phyloP scores from a whole-genome alignment of 176 grass and related monocot genomes.

The Areca catechu region DNA sequence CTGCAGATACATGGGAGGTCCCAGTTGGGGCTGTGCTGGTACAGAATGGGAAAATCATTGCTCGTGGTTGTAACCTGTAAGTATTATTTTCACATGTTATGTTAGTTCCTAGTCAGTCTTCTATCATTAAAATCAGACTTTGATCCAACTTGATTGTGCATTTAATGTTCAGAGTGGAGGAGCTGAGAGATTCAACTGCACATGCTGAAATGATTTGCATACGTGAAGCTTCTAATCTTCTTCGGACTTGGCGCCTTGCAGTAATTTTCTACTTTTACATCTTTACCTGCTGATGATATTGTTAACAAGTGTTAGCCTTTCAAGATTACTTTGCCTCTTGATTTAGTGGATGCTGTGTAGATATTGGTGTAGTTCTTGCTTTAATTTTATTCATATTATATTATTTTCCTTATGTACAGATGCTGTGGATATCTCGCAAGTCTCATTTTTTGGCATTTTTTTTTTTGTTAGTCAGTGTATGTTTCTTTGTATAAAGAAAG shows the following conservation, averaged over 20 bases:
- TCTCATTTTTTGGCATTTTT: too few species aligned
- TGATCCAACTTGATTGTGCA: conserved; percentile 8
- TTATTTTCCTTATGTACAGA: too few species aligned
- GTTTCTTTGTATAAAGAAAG: too few species aligned
- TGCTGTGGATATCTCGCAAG: too few species aligned
- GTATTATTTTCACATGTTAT: conserved; percentile 12
- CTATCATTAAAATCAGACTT: neutral
- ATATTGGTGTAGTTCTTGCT: too few species aligned
- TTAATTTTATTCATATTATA: too few species aligned
- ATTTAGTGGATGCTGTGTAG: too few species aligned
- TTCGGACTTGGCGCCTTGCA: conserved; percentile 73
- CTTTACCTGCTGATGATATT: neutral
- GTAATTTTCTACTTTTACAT: conserved; percentile 36
- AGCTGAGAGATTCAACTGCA: conserved; percentile 90
- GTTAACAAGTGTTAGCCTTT: neutral
- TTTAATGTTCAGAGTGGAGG: conserved; percentile 75
- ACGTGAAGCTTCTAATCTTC: conserved; percentile 87
- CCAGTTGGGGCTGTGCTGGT: conserved; percentile 92
- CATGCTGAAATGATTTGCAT: conserved; percentile 99
- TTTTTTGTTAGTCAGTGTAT: too few species aligned
- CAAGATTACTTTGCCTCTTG: too few species aligned
- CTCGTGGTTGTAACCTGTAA: conserved; percentile 96
- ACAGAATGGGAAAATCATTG: conserved; percentile 81
- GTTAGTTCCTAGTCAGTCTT: neutral
- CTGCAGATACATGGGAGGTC: conserved; percentile 94